A percentile compares a stretch with the other conserved stretches of the same genome.
phyloP scores from a whole-genome alignment of 192 early-diverging fungal genomes.

The Coemansia sp. region DNA sequence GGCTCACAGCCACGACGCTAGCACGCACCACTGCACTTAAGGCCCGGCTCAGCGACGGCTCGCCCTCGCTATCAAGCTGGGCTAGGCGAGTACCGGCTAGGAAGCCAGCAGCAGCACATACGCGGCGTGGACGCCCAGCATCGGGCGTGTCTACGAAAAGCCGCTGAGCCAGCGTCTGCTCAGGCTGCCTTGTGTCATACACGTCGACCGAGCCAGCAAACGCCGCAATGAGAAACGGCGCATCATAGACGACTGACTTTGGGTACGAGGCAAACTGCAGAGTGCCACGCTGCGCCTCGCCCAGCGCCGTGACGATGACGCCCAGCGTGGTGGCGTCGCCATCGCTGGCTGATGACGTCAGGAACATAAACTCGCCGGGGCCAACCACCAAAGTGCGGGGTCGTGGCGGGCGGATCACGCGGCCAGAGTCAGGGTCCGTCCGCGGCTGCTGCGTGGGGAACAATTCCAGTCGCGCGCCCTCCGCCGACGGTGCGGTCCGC shows the following conservation, averaged over 20 bases:
- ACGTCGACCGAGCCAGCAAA: constrained; percentile 43
- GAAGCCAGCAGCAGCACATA: constrained; percentile 19
- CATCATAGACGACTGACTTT: constrained; percentile 43
- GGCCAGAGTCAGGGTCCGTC: constrained; percentile 30
- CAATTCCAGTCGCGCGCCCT: constrained; percentile 32
- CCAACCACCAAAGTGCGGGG: constrained; percentile 54
- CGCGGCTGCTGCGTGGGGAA: constrained; percentile 53
- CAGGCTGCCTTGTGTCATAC: constrained; percentile 41
- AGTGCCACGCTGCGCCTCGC: constrained; percentile 54
- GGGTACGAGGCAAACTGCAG: constrained; percentile 54
- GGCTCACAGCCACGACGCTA: constrained; percentile 11
- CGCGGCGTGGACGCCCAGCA: constrained; percentile 10
- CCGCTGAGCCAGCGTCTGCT: constrained; percentile 36
- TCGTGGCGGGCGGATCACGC: constrained; percentile 41
- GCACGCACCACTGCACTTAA: background rate
- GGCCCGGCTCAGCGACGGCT: constrained; percentile 15
- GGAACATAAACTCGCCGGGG: constrained; percentile 52
- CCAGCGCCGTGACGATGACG: constrained; percentile 54
- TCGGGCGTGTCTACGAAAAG: constrained; percentile 12
- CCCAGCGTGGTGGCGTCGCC: constrained; percentile 39
- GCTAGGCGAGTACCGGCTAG: constrained; percentile 15
- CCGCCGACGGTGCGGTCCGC: constrained; percentile 16
- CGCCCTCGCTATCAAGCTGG: constrained; percentile 18
- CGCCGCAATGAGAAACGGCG: constrained; percentile 36
- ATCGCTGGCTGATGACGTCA: constrained; percentile 43